These are phyloP conservation scores for Candida ulmi DNA, from an alignment of 805 yeast species.

Conservation along the genomic window DNA sequence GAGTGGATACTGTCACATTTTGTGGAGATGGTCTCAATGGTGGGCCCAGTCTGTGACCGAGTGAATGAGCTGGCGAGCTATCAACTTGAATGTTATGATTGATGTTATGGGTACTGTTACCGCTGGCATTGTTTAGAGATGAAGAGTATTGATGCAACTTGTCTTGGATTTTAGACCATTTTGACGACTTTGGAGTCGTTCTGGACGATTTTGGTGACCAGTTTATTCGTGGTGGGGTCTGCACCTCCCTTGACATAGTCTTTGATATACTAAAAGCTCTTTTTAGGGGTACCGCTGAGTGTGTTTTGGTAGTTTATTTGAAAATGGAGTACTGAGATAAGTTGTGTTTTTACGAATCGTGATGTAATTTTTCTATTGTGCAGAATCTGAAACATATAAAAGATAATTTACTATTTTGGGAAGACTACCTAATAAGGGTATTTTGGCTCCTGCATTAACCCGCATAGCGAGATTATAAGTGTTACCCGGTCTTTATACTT, in stretches of 20 bases:
- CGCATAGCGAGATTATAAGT: neutral
- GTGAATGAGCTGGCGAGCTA: too few species aligned
- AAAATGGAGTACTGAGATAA: too few species aligned
- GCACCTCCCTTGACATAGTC: neutral
- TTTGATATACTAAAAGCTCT: too few species aligned
- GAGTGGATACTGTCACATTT: too few species aligned
- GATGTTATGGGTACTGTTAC: too few species aligned
- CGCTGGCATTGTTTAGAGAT: neutral
- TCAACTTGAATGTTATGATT: too few species aligned
- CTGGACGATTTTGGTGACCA: neutral
- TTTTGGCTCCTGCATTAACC: too few species aligned
- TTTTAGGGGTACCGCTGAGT: too few species aligned
- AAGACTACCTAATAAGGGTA: neutral
- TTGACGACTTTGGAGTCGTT: conserved; percentile 8
- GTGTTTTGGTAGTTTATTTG: too few species aligned
- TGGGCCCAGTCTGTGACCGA: neutral
- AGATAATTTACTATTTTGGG: neutral
- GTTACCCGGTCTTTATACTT: neutral
- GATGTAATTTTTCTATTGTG: neutral
- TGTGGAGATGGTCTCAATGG: neutral
- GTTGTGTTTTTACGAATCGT: too few species aligned
- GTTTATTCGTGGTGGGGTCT: neutral
- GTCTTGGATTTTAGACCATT: conserved; percentile 21
- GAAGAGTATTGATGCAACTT: conserved; percentile 10
- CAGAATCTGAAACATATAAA: conserved; percentile 4